These are phyloP conservation scores for Ganoderma lucidum DNA, from an alignment of 1,284 basidiomycete species.

Conservation along the genomic window DNA sequence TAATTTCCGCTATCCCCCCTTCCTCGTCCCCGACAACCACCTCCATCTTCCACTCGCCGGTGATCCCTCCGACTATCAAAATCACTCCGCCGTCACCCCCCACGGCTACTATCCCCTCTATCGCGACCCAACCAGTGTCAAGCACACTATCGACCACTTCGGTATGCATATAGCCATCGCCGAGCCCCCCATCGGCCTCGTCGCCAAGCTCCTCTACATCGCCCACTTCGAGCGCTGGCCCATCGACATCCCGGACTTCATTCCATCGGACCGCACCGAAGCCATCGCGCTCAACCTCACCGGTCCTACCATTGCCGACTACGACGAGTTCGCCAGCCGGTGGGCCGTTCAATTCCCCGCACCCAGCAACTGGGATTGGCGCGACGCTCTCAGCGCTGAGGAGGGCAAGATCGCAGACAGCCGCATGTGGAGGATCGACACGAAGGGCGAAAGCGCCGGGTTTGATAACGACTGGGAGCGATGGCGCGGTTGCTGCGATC, in stretches of 20 bases:
- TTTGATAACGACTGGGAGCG: constrained; percentile 73
- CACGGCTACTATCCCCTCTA: constrained; percentile 71
- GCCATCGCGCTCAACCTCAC: constrained; percentile 44
- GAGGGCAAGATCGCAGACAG: constrained; percentile 37
- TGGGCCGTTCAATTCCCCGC: constrained; percentile 41
- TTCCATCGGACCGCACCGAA: constrained; percentile 57
- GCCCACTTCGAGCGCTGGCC: constrained; percentile 60
- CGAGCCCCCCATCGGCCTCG: constrained; percentile 59
- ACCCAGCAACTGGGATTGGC: constrained; percentile 51
- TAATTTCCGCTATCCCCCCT: constrained; percentile 57
- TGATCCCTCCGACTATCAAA: constrained; percentile 46
- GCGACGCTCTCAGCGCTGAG: constrained; percentile 37
- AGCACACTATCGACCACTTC: constrained; percentile 48
- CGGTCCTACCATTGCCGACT: constrained; percentile 64
- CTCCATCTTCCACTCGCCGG: constrained; percentile 57
- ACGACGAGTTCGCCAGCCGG: constrained; percentile 62
- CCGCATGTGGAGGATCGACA: constrained; percentile 31
- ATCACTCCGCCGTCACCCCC: constrained; percentile 45
- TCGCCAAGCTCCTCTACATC: constrained; percentile 71
- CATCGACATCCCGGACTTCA: constrained; percentile 51
- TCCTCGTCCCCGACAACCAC: constrained; percentile 67
- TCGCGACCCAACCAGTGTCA: constrained; percentile 42
- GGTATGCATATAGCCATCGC: constrained; percentile 47
- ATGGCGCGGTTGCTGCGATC: constrained; percentile 55
- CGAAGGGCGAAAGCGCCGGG: constrained; percentile 43